Evolutionary conservation across 2,329 filamentous ascomycete genomes (phyloP).

Genomic region (Hymenoscyphus repandus): DNA sequence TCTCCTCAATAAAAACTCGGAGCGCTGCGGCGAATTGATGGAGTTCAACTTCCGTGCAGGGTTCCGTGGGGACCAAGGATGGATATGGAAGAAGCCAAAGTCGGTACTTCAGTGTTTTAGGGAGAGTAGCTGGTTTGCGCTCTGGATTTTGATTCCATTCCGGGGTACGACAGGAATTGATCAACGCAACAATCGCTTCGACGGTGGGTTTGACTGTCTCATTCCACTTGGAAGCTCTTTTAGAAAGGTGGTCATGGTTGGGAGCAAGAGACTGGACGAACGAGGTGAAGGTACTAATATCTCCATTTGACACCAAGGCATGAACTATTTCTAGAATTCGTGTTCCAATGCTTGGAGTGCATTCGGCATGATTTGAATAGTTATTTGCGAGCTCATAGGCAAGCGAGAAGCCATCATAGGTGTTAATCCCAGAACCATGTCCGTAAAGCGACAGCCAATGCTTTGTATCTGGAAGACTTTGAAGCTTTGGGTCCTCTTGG

Average conservation of each 20-base stretch:
- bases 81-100: slow-evolving; percentile 2
- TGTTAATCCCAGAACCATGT: neutral
- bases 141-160: slow-evolving; percentile 3
- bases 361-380: neutral
- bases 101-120: slow-evolving; percentile 4
- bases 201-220: neutral
- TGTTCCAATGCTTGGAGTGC: neutral
- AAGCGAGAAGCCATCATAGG: neutral
- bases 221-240: neutral
- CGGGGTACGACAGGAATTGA: slow-evolving; percentile 1
- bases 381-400: too few relatives aligned
- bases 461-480: neutral
- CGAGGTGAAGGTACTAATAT: neutral
- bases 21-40: neutral
- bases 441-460: slow-evolving; percentile 9
- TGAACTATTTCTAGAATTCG: neutral
- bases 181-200: neutral
- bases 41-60: too few relatives aligned
- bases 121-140: slow-evolving; percentile 2
- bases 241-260: neutral
- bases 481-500: slow-evolving; percentile 1
- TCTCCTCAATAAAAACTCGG: neutral
- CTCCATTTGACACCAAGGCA: too few relatives aligned
- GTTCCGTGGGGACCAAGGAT: neutral
- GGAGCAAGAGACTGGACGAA: neutral